Base-by-base conservation (phyloP, 2,329 filamentous ascomycete species). In the Sporothrix globosa region DNA sequence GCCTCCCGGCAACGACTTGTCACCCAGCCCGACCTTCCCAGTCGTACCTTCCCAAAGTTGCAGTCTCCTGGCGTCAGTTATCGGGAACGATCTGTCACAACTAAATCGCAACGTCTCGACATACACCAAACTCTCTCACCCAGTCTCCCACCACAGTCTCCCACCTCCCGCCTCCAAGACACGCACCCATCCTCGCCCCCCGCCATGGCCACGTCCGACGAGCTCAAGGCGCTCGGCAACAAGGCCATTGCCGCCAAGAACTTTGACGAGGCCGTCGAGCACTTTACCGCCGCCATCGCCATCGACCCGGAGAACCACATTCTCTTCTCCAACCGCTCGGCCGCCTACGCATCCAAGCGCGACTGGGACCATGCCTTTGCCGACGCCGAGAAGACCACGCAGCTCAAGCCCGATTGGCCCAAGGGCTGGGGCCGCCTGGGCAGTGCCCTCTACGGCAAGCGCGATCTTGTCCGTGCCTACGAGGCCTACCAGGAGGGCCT, bases 181-280 rank as follows among this genome's bases (percentile, higher is more conserved):
- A 9, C 34, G 2, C 54, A 30, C 10, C 27, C 27, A 41, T n/a
- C 7, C 44, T 6, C 54, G 41, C 27, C 60, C 3, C 21, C 46
- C n/a, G 48, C 69, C 17, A 89, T 88, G 87, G 81, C 86, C 77
- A 86, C 86, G 73, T 88, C 87, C 76, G 88, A 90, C 81, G 87
- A 95, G 88, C 89, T 99, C 78, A 99, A 99, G 86, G 93, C 94
- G 78, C 91, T 96, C 80, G 96, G 95, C 85, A 99, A 99, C 87
- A 97, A 97, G 86, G 94, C 96, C 82, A 99, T 99, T 82, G 91
- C 93, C 75, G 93, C 92, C 73, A 98, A 98, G 87, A 93, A 98
- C 82, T 99, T 97, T 81, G 87, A 93, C 78, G 93, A 95, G 81
- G 96, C 96, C 78, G 89, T 97, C 80, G 91, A 94, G 76, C 96